phyloP scores from a whole-genome alignment of 306 rosid genomes.

The Begonia fuchsioides region DNA sequence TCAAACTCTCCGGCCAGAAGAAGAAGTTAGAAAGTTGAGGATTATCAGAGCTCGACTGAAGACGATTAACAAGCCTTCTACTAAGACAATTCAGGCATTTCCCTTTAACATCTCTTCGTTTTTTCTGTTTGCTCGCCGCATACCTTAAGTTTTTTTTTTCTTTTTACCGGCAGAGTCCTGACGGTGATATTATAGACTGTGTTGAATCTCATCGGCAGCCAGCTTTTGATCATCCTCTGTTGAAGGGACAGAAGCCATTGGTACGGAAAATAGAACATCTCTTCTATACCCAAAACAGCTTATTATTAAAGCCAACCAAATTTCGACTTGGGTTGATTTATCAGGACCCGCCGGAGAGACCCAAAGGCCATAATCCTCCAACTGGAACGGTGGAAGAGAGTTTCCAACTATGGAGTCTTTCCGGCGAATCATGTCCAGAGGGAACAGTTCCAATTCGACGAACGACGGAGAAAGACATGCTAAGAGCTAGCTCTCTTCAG shows the following conservation, averaged over 20 bases:
- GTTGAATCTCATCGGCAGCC: conserved; percentile 52
- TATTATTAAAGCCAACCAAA: too few relatives aligned
- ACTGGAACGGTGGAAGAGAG: conserved; percentile 19
- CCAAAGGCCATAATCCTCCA: conserved; percentile 18
- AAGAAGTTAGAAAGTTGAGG: conserved; percentile 37
- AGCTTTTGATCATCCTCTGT: conserved; percentile 76
- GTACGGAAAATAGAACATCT: conserved; percentile 12
- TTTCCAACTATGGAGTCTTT: conserved; percentile 54
- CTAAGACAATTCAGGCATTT: conserved; percentile 66
- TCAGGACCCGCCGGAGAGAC: conserved; percentile 73
- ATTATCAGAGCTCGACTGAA: conserved; percentile 39
- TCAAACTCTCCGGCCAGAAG: conserved; percentile 37
- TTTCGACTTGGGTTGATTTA: too few relatives aligned
- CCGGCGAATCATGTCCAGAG: conserved; percentile 60
- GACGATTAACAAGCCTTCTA: conserved; percentile 49
- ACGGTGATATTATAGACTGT: too few relatives aligned
- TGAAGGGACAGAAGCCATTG: conserved; percentile 59
- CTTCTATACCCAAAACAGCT: too few relatives aligned
- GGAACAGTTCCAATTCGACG: conserved; percentile 75
- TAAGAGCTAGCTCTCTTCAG: conserved; percentile 51
- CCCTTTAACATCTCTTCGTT: conserved; percentile 12
- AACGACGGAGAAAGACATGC: conserved; percentile 54
- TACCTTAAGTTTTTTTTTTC: too few relatives aligned
- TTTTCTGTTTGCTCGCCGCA: neutral
- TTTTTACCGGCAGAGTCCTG: too few relatives aligned